These are phyloP conservation scores for Trichoderma reesei DNA, from an alignment of 495 filamentous ascomycete species.

Conservation along the genomic window DNA sequence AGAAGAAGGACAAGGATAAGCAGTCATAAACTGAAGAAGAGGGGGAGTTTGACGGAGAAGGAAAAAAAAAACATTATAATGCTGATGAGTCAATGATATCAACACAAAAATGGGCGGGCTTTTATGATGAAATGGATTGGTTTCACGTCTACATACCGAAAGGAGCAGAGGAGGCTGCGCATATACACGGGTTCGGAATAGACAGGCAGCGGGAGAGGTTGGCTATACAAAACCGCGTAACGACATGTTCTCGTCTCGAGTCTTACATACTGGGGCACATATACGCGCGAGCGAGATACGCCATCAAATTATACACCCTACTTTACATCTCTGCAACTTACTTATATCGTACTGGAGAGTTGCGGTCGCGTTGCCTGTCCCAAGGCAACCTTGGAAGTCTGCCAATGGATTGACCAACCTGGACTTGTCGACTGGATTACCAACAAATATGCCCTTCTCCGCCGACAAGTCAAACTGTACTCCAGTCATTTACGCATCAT, in stretches of 20 bases:
- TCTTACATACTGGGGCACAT: background rate
- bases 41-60: background rate
- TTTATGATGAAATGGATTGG: background rate
- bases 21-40: background rate
- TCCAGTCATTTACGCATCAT: background rate
- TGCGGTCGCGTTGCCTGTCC: too few species aligned
- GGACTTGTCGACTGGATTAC: too few species aligned
- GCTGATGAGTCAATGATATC: background rate
- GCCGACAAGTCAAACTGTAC: too few species aligned
- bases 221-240: background rate
- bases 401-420: too few species aligned
- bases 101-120: background rate
- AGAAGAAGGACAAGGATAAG: slow-evolving; percentile 12
- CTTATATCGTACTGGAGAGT: too few species aligned
- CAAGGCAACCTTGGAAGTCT: too few species aligned
- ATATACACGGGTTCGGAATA: background rate
- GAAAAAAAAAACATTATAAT: background rate
- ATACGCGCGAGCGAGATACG: background rate
- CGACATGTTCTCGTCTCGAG: background rate
- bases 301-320: background rate
- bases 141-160: background rate
- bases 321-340: too few species aligned
- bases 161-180: background rate
- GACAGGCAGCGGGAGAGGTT: background rate
- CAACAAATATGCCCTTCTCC: background rate